Evolutionary conservation across 2,329 filamentous ascomycete genomes (phyloP).

Genomic region (Cyphellophora attinorum): DNA sequence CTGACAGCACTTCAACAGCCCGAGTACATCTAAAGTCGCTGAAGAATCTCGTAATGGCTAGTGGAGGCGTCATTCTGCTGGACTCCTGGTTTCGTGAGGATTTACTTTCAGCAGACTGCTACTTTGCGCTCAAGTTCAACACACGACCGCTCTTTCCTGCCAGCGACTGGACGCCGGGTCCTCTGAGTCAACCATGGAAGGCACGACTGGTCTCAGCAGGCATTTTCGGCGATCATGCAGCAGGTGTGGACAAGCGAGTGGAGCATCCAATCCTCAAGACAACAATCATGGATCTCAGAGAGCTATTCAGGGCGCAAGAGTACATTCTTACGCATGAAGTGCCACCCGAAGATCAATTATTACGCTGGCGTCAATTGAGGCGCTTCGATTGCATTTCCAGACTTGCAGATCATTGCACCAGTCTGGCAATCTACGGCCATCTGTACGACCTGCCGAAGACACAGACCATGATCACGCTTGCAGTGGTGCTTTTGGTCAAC

Average conservation of each 20-base stretch:
- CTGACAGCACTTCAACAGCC: constrained; percentile 17
- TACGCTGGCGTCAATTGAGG: constrained; percentile 15
- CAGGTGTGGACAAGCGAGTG: constrained; percentile 12
- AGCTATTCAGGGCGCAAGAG: constrained; percentile 14
- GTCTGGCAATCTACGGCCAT: constrained; percentile 16
- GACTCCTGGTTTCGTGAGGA: constrained; percentile 18
- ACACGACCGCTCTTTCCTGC: constrained; percentile 16
- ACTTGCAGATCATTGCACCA: constrained; percentile 15
- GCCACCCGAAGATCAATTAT: constrained; percentile 13
- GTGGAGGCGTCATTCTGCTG: constrained; percentile 14
- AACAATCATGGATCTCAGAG: constrained; percentile 13
- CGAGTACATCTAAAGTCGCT: constrained; percentile 18
- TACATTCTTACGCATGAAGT: constrained; percentile 13
- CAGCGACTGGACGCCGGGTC: constrained; percentile 15
- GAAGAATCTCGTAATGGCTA: constrained; percentile 14
- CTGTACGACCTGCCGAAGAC: constrained; percentile 11
- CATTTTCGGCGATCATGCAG: constrained; percentile 15
- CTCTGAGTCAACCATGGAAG: constrained; percentile 17
- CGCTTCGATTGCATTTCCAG: constrained; percentile 17
- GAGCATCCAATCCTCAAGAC: constrained; percentile 13
- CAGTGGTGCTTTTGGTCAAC: constrained; percentile 11
- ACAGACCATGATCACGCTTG: constrained; percentile 11
- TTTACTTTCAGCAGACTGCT: constrained; percentile 15
- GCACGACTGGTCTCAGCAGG: constrained; percentile 14
- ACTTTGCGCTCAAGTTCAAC: constrained; percentile 17